Evolutionary conservation across 169 alveolate species (phyloP).

Genomic region (Babesia microti): DNA sequence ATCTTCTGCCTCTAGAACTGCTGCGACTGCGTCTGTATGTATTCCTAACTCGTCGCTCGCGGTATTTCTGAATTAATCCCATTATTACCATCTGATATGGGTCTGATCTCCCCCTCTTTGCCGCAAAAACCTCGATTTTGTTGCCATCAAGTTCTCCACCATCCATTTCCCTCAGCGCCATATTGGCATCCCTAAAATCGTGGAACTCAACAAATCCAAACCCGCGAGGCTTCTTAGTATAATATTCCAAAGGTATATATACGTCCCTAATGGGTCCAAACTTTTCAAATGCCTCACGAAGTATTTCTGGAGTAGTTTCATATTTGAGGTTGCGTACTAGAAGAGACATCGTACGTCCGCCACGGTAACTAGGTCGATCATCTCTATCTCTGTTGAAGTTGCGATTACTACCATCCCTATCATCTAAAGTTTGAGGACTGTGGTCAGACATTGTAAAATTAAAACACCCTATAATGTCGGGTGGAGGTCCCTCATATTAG

Average conservation of each 20-base stretch:
- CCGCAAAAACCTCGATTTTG: conserved; percentile 54
- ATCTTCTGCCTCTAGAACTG: too few species aligned
- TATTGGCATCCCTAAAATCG: conserved; percentile 66
- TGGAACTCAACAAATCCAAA: conserved; percentile 78
- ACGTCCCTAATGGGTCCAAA: conserved; percentile 81
- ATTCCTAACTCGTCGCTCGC: too few species aligned
- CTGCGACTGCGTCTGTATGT: too few species aligned
- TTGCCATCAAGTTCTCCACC: conserved; percentile 62
- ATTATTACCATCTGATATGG: conserved; percentile 39
- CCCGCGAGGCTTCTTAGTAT: conserved; percentile 78
- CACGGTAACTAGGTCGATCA: conserved; percentile 34
- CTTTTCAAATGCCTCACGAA: conserved; percentile 58
- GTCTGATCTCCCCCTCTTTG: conserved; percentile 64
- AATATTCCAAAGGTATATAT: conserved; percentile 79
- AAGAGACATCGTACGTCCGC: conserved; percentile 56
- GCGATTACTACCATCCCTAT: neutral
- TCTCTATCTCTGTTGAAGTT: conserved; percentile 2
- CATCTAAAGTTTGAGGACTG: neutral
- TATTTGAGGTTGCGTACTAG: conserved; percentile 62
- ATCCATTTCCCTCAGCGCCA: conserved; percentile 67
- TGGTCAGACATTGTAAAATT: too few species aligned
- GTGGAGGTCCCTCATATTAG: too few species aligned
- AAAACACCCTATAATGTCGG: too few species aligned
- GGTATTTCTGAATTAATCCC: too few species aligned
- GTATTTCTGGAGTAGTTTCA: conserved; percentile 72